Conservation (phyloP, 768 basidiomycete genomes). For the Lentinus tigrinus region DNA sequence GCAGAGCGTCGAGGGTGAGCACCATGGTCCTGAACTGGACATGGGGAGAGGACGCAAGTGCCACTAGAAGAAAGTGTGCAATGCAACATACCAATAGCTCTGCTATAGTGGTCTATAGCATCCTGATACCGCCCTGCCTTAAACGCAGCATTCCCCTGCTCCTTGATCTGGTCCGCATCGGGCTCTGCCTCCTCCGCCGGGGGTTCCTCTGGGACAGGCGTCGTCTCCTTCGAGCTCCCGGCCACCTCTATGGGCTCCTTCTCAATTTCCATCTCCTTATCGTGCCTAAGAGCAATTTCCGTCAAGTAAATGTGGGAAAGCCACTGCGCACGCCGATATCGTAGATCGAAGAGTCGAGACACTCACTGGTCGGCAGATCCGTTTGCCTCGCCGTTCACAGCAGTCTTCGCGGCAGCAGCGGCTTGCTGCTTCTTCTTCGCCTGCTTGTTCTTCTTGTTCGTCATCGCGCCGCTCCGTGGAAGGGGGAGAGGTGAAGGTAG, state of each 20-base stretch:
- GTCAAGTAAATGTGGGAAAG: not conserved
- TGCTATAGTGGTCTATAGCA: constrained; percentile 72
- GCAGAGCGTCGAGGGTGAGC: not conserved
- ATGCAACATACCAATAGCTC: constrained; percentile 59
- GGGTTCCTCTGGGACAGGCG: not conserved
- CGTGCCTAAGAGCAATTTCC: constrained; percentile 3
- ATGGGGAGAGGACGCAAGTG: no score
- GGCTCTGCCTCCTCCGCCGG: constrained; percentile 20
- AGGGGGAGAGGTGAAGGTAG: not conserved
- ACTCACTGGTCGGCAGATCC: constrained; percentile 6
- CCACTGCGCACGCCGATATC: constrained; percentile 1
- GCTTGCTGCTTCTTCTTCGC: constrained; percentile 20
- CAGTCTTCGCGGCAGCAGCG: not conserved
- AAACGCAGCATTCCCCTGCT: constrained; percentile 74
- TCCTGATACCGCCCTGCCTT: constrained; percentile 62
- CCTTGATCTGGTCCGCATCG: constrained; percentile 65
- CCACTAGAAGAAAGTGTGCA: no score
- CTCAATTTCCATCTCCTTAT: constrained; percentile 3
- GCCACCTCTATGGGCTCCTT: constrained; percentile 4
- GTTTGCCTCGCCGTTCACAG: constrained; percentile 1
- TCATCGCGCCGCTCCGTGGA: constrained; percentile 1
- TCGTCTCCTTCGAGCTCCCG: not conserved
- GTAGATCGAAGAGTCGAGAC: not conserved
- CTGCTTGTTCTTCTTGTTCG: constrained; percentile 23
- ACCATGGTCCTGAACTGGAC: not conserved